Evolutionary conservation across 495 filamentous ascomycete species (phyloP), one percentile per base, ranked within the genome.

Genomic region (Tuber brumale): DNA sequence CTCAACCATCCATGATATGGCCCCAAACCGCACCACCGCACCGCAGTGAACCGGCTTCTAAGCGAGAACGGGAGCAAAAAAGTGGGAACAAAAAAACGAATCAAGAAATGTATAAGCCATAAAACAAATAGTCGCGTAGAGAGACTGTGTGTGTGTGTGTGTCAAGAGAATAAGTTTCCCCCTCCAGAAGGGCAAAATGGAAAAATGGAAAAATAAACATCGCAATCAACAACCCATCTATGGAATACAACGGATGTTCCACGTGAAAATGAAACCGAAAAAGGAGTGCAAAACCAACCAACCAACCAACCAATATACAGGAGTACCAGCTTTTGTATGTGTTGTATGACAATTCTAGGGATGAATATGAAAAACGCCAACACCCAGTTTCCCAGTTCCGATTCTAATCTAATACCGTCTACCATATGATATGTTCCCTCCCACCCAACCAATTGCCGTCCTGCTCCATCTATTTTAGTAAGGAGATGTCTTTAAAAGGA

Each of bases 361-460:
- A 57, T 57, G 23, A 57, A 66, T 31, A 66, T 31, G 27, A 66
- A 66, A 66, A 66, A 66, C 57, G 57, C 57, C 57, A 66, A 66
- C 12, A 31, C n/a, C 57, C 57, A 66, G 27, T 66, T 31, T 57
- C 51, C 51, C 51, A 57, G 51, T 57, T 57, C 51, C 51, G 51
- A 57, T 57, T 57, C 46, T 51, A 45, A 45, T 48, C 46, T 48
- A 57, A 57, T 57, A 57, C 57, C n/a, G 48, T 31, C n/a, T 66
- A 66, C 57, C n/a, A n/a, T 66, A 66, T 31, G 57, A 66, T 31
- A 16, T 66, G n/a, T 61, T 14, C n/a, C 57, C n/a, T 21, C 23
- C 57, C 27, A n/a, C 3, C 57, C 27, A n/a, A 45, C 57, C 57
- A 66, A 14, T 66, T 1, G n/a, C n/a, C 12, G 31, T 31, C 57